Conservation (phyloP, 225 moss, liverwort and hornwort species). For the Lunularia cruciata region DNA sequence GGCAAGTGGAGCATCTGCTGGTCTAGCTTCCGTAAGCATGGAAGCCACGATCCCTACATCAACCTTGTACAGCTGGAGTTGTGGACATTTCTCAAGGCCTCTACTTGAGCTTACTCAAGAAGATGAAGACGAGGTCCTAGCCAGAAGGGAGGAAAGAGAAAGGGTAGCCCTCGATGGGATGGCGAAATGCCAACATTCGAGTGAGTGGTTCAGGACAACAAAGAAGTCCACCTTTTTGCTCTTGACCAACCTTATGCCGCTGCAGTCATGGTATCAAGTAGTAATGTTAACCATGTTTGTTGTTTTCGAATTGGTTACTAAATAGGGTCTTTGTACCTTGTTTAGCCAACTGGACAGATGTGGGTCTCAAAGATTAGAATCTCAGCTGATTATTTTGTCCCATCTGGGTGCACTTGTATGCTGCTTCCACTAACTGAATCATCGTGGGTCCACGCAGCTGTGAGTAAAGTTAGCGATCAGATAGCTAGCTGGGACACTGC, state of each 20-base stretch:
- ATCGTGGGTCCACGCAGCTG: conserved; percentile 44
- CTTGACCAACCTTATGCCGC: conserved; percentile 20
- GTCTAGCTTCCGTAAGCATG: conserved; percentile 54
- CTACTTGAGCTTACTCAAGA: conserved; percentile 68
- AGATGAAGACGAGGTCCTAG: conserved; percentile 82
- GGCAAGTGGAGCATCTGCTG: conserved; percentile 55
- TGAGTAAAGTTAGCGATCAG: conserved; percentile 74
- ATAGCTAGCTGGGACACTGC: conserved; percentile 74
- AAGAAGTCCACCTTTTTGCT: conserved; percentile 25
- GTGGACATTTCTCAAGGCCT: conserved; percentile 87
- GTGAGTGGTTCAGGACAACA: conserved; percentile 55
- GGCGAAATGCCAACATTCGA: conserved; percentile 73
- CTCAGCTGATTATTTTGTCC: background rate
- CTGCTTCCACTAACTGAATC: background rate
- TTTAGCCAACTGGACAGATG: too few species aligned
- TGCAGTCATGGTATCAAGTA: conserved; percentile 28
- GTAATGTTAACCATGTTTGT: background rate
- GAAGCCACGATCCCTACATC: conserved; percentile 61
- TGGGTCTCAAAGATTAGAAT: too few species aligned
- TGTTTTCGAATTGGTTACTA: background rate
- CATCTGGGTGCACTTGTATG: background rate
- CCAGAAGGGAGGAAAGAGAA: conserved; percentile 75
- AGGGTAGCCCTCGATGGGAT: conserved; percentile 72
- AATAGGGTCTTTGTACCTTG: too few species aligned
- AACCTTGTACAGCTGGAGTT: conserved; percentile 86